Percentiles rank a stretch among this genome's conserved stretches.
Evolutionary conservation across 441 rosid species (phyloP).

Genomic region (Jatropha multifida): DNA sequence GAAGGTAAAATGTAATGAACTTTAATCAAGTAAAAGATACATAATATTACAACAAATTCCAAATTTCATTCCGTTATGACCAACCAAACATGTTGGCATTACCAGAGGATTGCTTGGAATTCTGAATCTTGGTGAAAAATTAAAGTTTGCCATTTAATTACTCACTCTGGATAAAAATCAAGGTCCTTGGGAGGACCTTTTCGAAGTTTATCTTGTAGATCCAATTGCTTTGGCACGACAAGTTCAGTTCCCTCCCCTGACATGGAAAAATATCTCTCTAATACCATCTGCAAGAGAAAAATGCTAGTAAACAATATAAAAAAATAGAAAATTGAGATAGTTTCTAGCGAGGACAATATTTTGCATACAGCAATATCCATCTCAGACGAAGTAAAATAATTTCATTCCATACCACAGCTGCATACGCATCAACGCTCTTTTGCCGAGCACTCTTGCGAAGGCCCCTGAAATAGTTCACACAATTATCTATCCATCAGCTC

Average conservation of each 20-base stretch:
- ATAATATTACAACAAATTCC: background rate
- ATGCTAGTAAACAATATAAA: background rate
- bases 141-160: constrained; percentile 19
- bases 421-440: constrained; percentile 61
- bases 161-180: constrained; percentile 47
- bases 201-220: constrained; percentile 71
- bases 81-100: background rate
- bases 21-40: background rate
- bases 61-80: background rate
- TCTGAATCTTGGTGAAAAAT: background rate
- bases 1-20: background rate
- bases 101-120: background rate
- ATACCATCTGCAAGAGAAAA: constrained; percentile 52
- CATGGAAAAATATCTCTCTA: constrained; percentile 70
- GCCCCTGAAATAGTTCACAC: constrained; percentile 51
- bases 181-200: constrained; percentile 48
- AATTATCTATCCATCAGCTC: background rate
- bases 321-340: background rate
- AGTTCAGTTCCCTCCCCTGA: constrained; percentile 63
- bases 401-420: constrained; percentile 64
- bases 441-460: constrained; percentile 53
- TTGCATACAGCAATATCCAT: background rate
- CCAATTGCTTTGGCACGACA: constrained; percentile 63
- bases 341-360: background rate
- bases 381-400: background rate